Base-by-base conservation (phyloP, 768 basidiomycete species). In the Lactarius indigo region DNA sequence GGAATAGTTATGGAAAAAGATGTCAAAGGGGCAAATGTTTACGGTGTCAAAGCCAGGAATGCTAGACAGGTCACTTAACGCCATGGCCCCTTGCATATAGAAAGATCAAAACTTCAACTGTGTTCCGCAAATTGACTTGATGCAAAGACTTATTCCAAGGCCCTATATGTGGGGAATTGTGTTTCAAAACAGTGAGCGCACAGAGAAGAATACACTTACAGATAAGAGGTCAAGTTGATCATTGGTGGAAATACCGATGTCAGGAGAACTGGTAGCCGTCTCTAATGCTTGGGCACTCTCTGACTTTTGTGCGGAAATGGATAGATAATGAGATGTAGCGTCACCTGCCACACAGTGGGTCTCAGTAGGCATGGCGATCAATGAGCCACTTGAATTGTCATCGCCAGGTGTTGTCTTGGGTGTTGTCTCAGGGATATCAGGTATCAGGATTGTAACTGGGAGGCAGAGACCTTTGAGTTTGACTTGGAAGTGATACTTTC, bases 371-470 rank as follows among this genome's bases (percentile, higher is more conserved):
- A 0, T 1, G 39, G 4, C 39, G 4, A 6, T 59, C 15, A 59
- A 26, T 17, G 23, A 42, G 15, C 26, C 42, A 41, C 55, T 31
- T 8, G 31, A 7, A 18, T 7, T 31, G 7, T 20, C n/a, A 15
- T 12, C n/a, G 33, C 37, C 9, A 23, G 23, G 28, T 12, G 30
- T 28, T 10, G 18, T 20, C n/a, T 23, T 5, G 13, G 23, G 28
- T 13, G 30, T 28, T 10, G 28, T 20, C 31, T 44, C 42, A 20
- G 41, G 59, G 26, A 59, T 59, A 30, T 44, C 28, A 8, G 59
- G 59, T 30, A 59, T 59, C 33, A 28, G n/a, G 18, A 59, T 20
- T 20, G 42, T 59, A 28, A 59, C 30, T 44, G 59, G 59, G 23
- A 59, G 42, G 28, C 30, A 12, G 18, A 44, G 41, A 18, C 30